Conservation (phyloP, 2,329 filamentous ascomycete genomes). For the Lachnellula arida region DNA sequence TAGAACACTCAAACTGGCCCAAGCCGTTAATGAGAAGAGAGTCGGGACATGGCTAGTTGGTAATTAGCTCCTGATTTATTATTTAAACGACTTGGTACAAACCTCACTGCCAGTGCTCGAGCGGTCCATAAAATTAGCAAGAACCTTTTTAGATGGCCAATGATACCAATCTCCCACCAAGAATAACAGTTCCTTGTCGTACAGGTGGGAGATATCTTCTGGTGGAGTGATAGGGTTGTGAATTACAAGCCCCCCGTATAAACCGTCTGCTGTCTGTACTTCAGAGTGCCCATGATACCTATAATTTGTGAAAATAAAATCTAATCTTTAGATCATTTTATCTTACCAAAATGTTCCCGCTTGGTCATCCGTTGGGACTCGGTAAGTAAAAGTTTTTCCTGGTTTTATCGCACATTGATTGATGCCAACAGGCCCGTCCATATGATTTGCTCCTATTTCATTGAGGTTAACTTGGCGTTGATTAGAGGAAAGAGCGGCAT, state of each 20-base stretch:
- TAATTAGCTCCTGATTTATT: neutral
- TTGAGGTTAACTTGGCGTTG: neutral
- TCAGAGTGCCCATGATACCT: neutral
- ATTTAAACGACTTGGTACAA: neutral
- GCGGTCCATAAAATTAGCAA: neutral
- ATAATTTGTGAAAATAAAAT: neutral
- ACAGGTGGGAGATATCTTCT: neutral
- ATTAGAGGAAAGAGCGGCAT: neutral
- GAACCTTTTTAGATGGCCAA: neutral
- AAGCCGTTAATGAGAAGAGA: neutral
- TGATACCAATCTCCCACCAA: neutral
- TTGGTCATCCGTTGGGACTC: constrained; percentile 4
- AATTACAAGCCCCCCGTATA: neutral
- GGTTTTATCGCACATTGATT: neutral
- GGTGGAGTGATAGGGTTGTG: neutral
- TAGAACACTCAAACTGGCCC: neutral
- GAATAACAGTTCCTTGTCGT: neutral
- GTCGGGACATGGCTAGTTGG: neutral
- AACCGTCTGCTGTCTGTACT: neutral
- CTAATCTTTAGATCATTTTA: neutral
- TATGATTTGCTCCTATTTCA: constrained; percentile 14
- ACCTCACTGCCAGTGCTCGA: neutral
- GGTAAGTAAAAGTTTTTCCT: neutral
- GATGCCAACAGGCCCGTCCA: constrained; percentile 4
- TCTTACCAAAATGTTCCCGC: neutral